Evolutionary conservation across 441 rosid genomes (phyloP).

Genomic region (Bruguiera hainesii): DNA sequence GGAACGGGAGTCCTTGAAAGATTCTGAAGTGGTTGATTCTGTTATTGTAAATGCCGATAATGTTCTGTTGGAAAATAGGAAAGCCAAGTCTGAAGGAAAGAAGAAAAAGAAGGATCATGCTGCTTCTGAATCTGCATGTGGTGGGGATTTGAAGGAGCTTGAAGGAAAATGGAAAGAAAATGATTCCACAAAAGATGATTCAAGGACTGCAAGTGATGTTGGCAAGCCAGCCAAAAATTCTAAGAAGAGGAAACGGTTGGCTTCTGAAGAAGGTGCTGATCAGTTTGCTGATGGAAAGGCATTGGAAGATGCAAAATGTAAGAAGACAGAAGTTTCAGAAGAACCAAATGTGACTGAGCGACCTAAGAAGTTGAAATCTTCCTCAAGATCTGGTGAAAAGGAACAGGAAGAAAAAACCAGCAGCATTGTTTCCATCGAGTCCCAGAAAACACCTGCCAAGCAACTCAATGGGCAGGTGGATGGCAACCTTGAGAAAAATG

Average conservation of each 20-base stretch:
- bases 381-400: conserved; percentile 19
- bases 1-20: background rate
- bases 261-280: conserved; percentile 44
- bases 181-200: conserved; percentile 21
- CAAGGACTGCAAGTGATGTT: conserved; percentile 21
- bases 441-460: conserved; percentile 32
- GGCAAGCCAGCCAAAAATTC: conserved; percentile 36
- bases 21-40: no score
- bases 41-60: no score
- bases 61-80: conserved; percentile 19
- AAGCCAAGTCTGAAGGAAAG: conserved; percentile 20
- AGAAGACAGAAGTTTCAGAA: conserved; percentile 42
- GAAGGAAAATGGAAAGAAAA: conserved; percentile 17
- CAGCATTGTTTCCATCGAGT: conserved; percentile 3
- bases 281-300: conserved; percentile 24
- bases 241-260: conserved; percentile 76
- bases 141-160: conserved; percentile 6
- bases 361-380: conserved; percentile 16
- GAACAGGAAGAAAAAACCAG: conserved; percentile 17
- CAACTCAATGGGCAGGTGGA: conserved; percentile 30
- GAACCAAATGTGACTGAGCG: conserved; percentile 23
- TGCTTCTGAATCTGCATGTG: conserved; percentile 10
- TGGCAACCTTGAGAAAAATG: conserved; percentile 34
- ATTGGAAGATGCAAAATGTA: conserved; percentile 56
- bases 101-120: conserved; percentile 24